A percentile compares a stretch with the other conserved stretches of the same genome.
phyloP scores from a whole-genome alignment of 805 yeast species.

The Nakazawaea wickerhamii region DNA sequence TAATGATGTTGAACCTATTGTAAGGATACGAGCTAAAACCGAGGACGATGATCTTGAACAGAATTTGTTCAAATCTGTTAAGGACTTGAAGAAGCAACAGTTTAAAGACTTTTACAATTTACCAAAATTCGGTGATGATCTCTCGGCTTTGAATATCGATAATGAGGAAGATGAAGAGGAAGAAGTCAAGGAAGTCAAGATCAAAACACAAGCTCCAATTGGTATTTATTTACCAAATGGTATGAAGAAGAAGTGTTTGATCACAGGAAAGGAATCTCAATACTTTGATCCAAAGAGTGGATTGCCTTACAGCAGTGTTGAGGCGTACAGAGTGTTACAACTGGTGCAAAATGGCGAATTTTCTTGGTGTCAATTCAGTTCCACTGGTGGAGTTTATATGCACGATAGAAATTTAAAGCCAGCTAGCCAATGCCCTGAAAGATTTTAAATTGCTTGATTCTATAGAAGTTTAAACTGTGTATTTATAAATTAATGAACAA shows the following conservation, averaged over 20 bases:
- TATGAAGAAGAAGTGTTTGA: constrained; percentile 58
- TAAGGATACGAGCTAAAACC: constrained; percentile 14
- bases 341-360: constrained; percentile 50
- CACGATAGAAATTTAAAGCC: constrained; percentile 38
- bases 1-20: constrained; percentile 47
- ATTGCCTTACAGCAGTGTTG: constrained; percentile 79
- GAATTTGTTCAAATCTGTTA: constrained; percentile 14
- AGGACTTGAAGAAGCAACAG: constrained; percentile 16
- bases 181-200: constrained; percentile 40
- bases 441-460: constrained; percentile 44
- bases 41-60: constrained; percentile 11
- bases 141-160: constrained; percentile 33
- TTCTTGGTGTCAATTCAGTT: constrained; percentile 46
- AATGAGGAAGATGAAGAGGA: constrained; percentile 41
- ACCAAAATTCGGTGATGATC: constrained; percentile 61
- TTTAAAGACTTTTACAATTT: constrained; percentile 39
- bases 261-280: constrained; percentile 73
- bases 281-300: constrained; percentile 88
- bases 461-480: no score
- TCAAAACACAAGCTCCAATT: constrained; percentile 67
- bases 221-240: constrained; percentile 72
- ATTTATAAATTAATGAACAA: no score
- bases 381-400: constrained; percentile 44
- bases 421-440: constrained; percentile 86
- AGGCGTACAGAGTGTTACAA: constrained; percentile 61